These are phyloP conservation scores for Ustilago curta DNA, from an alignment of 1,284 basidiomycete species.

Conservation along the genomic window DNA sequence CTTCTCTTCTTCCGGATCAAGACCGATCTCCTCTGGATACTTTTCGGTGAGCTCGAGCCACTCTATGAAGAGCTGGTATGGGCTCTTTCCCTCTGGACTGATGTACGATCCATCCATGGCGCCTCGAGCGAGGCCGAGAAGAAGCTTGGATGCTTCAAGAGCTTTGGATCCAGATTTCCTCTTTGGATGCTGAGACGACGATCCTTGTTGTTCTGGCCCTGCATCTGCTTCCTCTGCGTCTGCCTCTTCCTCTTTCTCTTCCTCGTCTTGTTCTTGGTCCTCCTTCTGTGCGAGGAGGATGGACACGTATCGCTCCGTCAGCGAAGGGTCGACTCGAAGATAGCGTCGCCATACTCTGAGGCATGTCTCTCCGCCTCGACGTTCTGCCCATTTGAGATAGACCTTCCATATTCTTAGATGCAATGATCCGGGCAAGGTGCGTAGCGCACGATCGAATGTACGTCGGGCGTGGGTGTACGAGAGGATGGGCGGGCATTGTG, in stretches of 20 bases:
- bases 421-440: slow-evolving; percentile 92
- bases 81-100: slow-evolving; percentile 92
- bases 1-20: slow-evolving; percentile 78
- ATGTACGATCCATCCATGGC: slow-evolving; percentile 85
- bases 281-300: slow-evolving; percentile 57
- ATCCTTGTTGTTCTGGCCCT: slow-evolving; percentile 7
- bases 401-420: slow-evolving; percentile 93
- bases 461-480: slow-evolving; percentile 89
- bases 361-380: slow-evolving; percentile 83
- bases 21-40: slow-evolving; percentile 90
- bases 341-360: slow-evolving; percentile 91
- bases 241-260: slow-evolving; percentile 28
- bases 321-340: slow-evolving; percentile 73
- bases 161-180: slow-evolving; percentile 71
- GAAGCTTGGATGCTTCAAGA: slow-evolving; percentile 90
- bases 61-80: slow-evolving; percentile 91
- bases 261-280: slow-evolving; percentile 44
- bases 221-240: slow-evolving; percentile 19
- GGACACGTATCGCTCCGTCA: slow-evolving; percentile 65
- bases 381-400: slow-evolving; percentile 94
- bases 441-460: slow-evolving; percentile 93
- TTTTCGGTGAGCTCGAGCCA: slow-evolving; percentile 93
- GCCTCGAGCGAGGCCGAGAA: slow-evolving; percentile 84
- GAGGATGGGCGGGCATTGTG: slow-evolving; percentile 84
- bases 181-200: background rate